Evolutionary conservation across 768 basidiomycete genomes (phyloP).

Genomic region (Lactarius trivialis): DNA sequence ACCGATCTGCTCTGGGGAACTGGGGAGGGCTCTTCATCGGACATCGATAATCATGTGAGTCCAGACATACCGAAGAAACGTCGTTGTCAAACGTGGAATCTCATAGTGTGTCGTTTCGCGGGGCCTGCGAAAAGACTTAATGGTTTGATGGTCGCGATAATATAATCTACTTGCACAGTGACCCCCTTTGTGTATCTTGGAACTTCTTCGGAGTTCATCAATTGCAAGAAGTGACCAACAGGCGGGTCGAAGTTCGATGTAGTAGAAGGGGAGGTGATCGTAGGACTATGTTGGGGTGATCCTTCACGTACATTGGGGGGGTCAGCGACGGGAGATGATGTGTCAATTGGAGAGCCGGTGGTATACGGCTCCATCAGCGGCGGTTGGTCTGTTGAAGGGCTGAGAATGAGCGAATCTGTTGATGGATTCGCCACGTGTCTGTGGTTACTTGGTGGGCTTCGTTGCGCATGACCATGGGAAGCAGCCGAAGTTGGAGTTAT

Average conservation of each 20-base stretch:
- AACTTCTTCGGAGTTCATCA: conserved; percentile 11
- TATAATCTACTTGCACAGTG: conserved; percentile 1
- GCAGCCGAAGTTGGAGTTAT: not conserved
- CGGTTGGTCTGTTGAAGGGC: not conserved
- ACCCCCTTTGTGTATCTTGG: conserved; percentile 7
- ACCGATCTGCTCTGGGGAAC: not conserved
- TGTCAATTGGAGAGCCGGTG: not conserved
- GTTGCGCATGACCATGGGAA: not conserved
- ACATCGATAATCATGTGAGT: not conserved
- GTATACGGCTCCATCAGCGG: not conserved
- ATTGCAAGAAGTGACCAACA: not conserved
- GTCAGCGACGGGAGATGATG: not conserved
- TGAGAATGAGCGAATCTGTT: not conserved
- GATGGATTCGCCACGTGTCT: conserved; percentile 1
- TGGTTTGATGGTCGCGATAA: not conserved
- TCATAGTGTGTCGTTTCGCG: not conserved
- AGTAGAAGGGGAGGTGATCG: not conserved
- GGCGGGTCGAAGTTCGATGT: not conserved
- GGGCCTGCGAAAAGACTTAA: conserved; percentile 2
- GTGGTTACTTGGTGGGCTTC: not conserved
- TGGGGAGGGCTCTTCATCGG: not conserved
- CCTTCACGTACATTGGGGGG: not conserved
- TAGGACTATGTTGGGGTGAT: not conserved
- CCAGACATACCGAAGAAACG: conserved; percentile 7
- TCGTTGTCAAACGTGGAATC: not conserved